Evolutionary conservation across 768 basidiomycete genomes (phyloP), one percentile per base, ranked within the genome.

Genomic region (Lentinula edodes): DNA sequence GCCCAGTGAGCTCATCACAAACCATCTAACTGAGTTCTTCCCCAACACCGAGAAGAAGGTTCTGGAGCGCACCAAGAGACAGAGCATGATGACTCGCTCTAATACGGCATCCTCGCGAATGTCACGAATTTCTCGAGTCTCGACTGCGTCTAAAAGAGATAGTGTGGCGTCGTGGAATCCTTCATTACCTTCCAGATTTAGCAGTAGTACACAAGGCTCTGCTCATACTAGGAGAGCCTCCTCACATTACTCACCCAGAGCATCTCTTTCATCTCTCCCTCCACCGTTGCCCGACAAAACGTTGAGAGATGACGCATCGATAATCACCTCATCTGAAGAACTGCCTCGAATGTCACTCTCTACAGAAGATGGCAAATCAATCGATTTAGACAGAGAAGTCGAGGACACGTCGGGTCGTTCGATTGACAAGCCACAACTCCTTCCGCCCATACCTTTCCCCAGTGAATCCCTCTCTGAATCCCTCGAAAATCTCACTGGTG

Each of bases 1-100:
- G 0, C 95, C 97, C 0, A 93, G 91, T 75, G 97, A 98, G 73
- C 86, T 98, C 64, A 98, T 98, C 77, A 92, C 95, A 28, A 96
- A 81, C 6, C 95, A 98, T 70, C 74, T 98, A 55, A 87, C 90
- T 18, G 95, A 97, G 63, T 99, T 90, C 78, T 99, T 99, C 85
- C 97, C 97, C 1, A 83, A 84, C 64, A 88, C 93, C 3, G 94
- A 97, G 79, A 93, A 90, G 76, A 95, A 90, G 75, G 90, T 91
- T 41, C 78, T 99, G 43, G 84, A 90, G 72, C 88, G 94, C 55
- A 93, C 93, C 6, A 90, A 91, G 9, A 78, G 97, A 55, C 87
- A 97, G 70, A 95, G 92, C 69, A 92, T 97, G 83, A 84, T 95
- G 81, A 78, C 79, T 72, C 78, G 83, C 51, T 72, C 76, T 50